Conservation (phyloP, 768 basidiomycete species). For the Mrakia gelida region DNA sequence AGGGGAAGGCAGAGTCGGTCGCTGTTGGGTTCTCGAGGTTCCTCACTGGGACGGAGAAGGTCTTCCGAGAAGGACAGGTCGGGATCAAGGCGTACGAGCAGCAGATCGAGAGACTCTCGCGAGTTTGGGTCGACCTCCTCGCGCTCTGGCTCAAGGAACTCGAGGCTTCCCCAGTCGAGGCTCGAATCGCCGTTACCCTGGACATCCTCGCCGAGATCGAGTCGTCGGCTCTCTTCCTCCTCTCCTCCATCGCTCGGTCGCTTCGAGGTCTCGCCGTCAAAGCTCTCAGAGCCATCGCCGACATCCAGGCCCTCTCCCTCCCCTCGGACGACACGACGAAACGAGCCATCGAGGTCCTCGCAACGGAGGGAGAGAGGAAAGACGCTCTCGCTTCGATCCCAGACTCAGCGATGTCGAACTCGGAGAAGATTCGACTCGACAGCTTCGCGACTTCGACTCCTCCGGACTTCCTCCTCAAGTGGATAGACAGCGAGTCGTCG, state of each 20-base stretch:
- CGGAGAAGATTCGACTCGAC: constrained; percentile 40
- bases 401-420: constrained; percentile 33
- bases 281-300: constrained; percentile 2
- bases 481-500: constrained; percentile 39
- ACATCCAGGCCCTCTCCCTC: constrained; percentile 21
- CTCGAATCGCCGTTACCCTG: constrained; percentile 7
- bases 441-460: constrained; percentile 32
- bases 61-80: constrained; percentile 61
- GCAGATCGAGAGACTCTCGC: constrained; percentile 63
- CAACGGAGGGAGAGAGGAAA: constrained; percentile 13
- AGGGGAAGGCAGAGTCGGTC: constrained; percentile 52
- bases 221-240: constrained; percentile 27
- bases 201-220: constrained; percentile 28
- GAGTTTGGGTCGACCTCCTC: constrained; percentile 69
- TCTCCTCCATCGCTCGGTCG: constrained; percentile 26
- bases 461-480: constrained; percentile 36
- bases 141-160: constrained; percentile 58
- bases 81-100: constrained; percentile 50
- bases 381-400: constrained; percentile 15
- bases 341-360: constrained; percentile 24
- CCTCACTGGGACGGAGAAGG: constrained; percentile 64
- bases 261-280: constrained; percentile 25
- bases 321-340: not conserved
- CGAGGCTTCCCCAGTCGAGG: not conserved
- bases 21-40: constrained; percentile 64